These are phyloP conservation scores for Pythium monospermum DNA, from an alignment of 352 stramenopile genomes.

Conservation along the genomic window DNA sequence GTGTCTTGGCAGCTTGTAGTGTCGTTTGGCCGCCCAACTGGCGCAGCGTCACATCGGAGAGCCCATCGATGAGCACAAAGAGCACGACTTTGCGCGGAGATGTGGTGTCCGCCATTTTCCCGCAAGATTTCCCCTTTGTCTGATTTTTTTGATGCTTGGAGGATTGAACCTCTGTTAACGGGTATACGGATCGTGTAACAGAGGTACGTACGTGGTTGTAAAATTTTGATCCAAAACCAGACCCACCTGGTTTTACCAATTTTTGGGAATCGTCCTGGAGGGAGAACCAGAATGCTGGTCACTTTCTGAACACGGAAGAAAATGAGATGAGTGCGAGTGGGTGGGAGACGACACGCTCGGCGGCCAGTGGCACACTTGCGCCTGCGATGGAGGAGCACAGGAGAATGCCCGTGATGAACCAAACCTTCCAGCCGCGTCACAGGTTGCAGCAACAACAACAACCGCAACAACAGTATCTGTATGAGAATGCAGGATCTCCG, in stretches of 20 bases:
- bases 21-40: slow-evolving; percentile 52
- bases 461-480: no score
- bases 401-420: no score
- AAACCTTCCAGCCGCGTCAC: not conserved
- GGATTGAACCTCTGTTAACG: not conserved
- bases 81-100: slow-evolving; percentile 39
- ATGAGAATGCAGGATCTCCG: no score
- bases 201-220: not conserved
- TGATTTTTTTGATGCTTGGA: no score
- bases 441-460: no score
- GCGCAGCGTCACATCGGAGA: slow-evolving; percentile 69
- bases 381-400: slow-evolving; percentile 10
- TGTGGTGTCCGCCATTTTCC: no score
- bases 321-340: slow-evolving; percentile 14
- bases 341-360: slow-evolving; percentile 18
- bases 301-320: not conserved
- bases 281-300: slow-evolving; percentile 16
- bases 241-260: no score
- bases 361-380: no score
- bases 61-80: slow-evolving; percentile 85
- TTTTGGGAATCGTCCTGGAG: not conserved
- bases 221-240: no score
- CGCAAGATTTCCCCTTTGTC: no score
- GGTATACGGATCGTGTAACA: not conserved
- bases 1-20: slow-evolving; percentile 60